A percentile compares a stretch with the other conserved stretches of the same genome.
Conservation (phyloP, 768 basidiomycete species). For the Rubroboletus pulcherrimus region DNA sequence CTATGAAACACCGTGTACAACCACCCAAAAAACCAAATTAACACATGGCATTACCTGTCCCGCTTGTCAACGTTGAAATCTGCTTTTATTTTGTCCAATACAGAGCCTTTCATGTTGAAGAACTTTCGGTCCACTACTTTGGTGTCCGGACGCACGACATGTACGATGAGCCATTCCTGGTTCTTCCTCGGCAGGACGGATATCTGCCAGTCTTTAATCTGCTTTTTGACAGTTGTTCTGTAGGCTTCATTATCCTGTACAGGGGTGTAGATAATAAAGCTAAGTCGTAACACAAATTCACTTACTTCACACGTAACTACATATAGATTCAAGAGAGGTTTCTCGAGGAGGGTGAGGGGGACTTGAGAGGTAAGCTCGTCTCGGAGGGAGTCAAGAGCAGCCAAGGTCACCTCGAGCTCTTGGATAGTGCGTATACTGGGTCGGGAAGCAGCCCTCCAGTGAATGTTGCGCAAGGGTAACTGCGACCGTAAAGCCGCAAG, state of each 20-base stretch:
- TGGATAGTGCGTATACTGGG: slow-evolving; percentile 83
- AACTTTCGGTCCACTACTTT: slow-evolving; percentile 58
- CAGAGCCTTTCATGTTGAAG: slow-evolving; percentile 80
- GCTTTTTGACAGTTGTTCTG: slow-evolving; percentile 69
- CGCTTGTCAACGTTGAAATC: slow-evolving; percentile 90
- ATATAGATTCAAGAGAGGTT: slow-evolving; percentile 82
- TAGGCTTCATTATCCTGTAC: slow-evolving; percentile 67
- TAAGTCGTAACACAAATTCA: background rate
- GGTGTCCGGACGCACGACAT: slow-evolving; percentile 73
- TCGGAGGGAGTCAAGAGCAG: slow-evolving; percentile 60
- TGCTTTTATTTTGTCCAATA: slow-evolving; percentile 84
- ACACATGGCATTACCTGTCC: slow-evolving; percentile 52
- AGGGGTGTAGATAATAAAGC: slow-evolving; percentile 7
- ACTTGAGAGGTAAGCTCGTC: slow-evolving; percentile 77
- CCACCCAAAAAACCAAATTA: background rate
- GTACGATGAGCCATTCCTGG: slow-evolving; percentile 92
- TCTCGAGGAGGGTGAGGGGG: slow-evolving; percentile 75
- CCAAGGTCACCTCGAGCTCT: slow-evolving; percentile 74
- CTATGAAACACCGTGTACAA: slow-evolving; percentile 38
- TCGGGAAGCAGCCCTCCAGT: slow-evolving; percentile 81
- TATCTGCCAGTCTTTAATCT: slow-evolving; percentile 91
- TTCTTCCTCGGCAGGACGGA: slow-evolving; percentile 63
- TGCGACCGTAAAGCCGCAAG: slow-evolving; percentile 62
- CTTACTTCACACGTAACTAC: slow-evolving; percentile 86
- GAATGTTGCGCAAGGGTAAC: slow-evolving; percentile 82